Evolutionary conservation across 805 yeast genomes (phyloP), one percentile per base, ranked within the genome.

Genomic region (Yamadazyma nakazawae): DNA sequence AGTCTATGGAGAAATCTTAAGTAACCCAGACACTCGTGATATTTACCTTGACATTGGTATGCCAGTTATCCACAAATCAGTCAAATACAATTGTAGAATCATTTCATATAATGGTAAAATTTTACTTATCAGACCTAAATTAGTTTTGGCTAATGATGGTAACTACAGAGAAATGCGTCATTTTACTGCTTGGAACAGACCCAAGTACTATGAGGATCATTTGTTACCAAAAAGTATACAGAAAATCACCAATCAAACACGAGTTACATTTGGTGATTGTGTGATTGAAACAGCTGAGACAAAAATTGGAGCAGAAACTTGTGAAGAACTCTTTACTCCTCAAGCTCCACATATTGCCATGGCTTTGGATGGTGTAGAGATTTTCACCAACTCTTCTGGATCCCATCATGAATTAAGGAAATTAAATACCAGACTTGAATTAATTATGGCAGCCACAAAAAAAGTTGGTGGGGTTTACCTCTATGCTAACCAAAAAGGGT

Each of bases 251-350:
- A 84, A 82, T 14, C 96, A 90, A 63, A 47, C 54, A 2, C 65
- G 72, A 11, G 95, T 88, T 12, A 79, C 78, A 25, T 83, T 94
- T 66, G 99, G 99, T 43, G 98, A 94, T 72, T 95, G 95, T 46
- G 86, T 88, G 3, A 71, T 94, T 37, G 80, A 85, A 43, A 86
- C 97, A 1, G 62, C 81, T 48, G 97, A 91, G 58, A 89, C 98
- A 0, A 83, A 85, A 37, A 75, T 94, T 46, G 99, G 99, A n/a
- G 88, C 92, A 38, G 99, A 94, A 66, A 95, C 99, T 0, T 94
- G 99, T 65, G 99, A 94, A 64, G 99, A 94, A 66, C 73, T 94
- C 47, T 94, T 94, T 66, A 94, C 99, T 0, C 99, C 99, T 1
- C 85, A 88, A 54, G 83, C 96, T 3, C 99, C 99, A 2, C 97